Evolutionary conservation across 768 basidiomycete genomes (phyloP), one percentile per base, ranked within the genome.

Genomic region (Boletus reticulatus): DNA sequence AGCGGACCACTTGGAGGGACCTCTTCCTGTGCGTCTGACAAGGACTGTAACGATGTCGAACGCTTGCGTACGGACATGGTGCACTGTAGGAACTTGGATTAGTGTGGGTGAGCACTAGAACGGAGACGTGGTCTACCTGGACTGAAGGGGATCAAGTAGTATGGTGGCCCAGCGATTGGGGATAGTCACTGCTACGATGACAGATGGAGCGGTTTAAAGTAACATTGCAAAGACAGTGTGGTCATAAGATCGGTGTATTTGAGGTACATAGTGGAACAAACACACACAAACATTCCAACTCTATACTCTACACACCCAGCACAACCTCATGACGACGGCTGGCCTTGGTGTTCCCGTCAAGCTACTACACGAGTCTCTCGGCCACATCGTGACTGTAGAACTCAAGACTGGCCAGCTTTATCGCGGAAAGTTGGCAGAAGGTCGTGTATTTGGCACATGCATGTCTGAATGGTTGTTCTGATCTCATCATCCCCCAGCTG

Each of bases 321-420:
- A 36, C 36, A 13, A 27, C 29, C 29, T 29, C 29, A 77, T 71
- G 71, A 56, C 85, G 70, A 85, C 69, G 45, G 68, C 72, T 48
- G 79, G 92, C 59, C 82, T 97, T 57, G 95, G 95, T 71, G 91
- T 98, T 55, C 96, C 96, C 57, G 90, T 97, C 60, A 98, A 98
- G 73, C 84, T 99, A 48, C 79, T 98, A 43, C 96, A 98, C 68
- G 97, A 98, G 77, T 91, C 92, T 52, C 78, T 98, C 29, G 97
- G 97, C 20, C 97, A 99, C 67, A 78, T 98, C 52, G 89, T 99
- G 61, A 98, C 96, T 6, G 93, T 95, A n/a, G 97, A 99, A 73
- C 83, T 98, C 53, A 98, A 98, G 75, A 97, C 94, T 2, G 96
- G 95, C 11, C 95, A 98, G 70, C 82, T 97, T 49, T 99, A 98